A percentile compares a stretch with the other conserved stretches of the same genome.
phyloP scores from a whole-genome alignment of 306 rosid species.

The Ochetophila trinervis region DNA sequence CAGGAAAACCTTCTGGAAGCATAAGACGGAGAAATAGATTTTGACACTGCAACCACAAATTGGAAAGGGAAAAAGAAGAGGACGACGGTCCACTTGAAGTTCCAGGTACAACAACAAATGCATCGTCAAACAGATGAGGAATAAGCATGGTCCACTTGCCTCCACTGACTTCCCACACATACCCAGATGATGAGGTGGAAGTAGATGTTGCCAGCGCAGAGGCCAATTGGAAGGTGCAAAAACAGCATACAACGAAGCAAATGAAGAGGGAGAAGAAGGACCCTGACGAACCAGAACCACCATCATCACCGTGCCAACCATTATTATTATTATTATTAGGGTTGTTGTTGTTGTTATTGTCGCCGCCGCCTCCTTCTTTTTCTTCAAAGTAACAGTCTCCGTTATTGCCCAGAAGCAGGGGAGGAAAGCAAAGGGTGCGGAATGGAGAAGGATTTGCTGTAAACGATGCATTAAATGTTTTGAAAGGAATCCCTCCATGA shows the following conservation, averaged over 20 bases:
- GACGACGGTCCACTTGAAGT: conserved; percentile 26
- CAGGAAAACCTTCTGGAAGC: conserved; percentile 93
- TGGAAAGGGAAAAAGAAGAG: conserved; percentile 22
- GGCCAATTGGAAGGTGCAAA: conserved; percentile 53
- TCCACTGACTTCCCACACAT: conserved; percentile 68
- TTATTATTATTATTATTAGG: conserved; percentile 37
- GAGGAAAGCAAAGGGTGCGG: conserved; percentile 25
- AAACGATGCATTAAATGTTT: conserved; percentile 1
- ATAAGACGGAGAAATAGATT: conserved; percentile 51
- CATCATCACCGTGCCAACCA: conserved; percentile 23
- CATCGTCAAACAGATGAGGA: conserved; percentile 47
- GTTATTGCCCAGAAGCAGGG: conserved; percentile 1
- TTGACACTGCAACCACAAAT: conserved; percentile 42
- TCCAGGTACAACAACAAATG: conserved; percentile 34
- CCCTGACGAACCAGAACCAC: conserved; percentile 28
- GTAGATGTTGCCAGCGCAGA: conserved; percentile 48
- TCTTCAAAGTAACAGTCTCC: conserved; percentile 10
- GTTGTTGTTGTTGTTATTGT: conserved; percentile 29
- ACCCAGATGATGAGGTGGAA: conserved; percentile 15
- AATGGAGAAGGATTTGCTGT: conserved; percentile 17
- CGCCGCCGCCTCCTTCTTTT: conserved; percentile 19
- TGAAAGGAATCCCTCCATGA: conserved; percentile 1
- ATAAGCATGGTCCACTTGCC: conserved; percentile 65
- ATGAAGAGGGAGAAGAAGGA: conserved; percentile 34
- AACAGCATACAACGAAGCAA: conserved; percentile 36